Evolutionary conservation across 345 rosid genomes (phyloP).

Genomic region (Abelmoschus esculentus): DNA sequence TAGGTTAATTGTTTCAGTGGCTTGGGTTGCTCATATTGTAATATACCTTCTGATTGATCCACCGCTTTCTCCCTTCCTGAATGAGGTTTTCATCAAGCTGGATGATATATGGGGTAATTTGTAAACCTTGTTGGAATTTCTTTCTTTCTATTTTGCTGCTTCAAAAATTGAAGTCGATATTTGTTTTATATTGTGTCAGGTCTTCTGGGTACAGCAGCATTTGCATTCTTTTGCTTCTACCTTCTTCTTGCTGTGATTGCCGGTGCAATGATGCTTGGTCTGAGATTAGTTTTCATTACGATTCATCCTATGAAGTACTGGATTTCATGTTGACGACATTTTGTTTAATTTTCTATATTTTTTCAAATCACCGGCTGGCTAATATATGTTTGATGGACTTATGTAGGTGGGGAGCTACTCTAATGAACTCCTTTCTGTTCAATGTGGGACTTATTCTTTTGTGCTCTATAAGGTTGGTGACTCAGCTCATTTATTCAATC

Average conservation of each 20-base stretch:
- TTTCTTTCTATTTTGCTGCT: background rate
- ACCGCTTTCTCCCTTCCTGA: conserved; percentile 84
- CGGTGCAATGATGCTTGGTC: conserved; percentile 96
- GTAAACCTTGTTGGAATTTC: background rate
- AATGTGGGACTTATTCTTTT: conserved; percentile 92
- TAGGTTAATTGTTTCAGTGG: conserved; percentile 89
- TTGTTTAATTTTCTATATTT: conserved; percentile 22
- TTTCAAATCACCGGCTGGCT: background rate
- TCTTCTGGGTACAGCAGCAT: conserved; percentile 89
- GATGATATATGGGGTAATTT: conserved; percentile 88
- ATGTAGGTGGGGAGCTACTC: conserved; percentile 97
- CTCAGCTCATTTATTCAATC: background rate
- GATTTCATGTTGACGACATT: conserved; percentile 1
- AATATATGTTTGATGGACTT: conserved; percentile 19
- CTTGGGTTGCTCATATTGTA: conserved; percentile 94
- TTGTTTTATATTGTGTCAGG: conserved; percentile 38
- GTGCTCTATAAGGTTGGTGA: conserved; percentile 75
- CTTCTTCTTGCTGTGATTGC: conserved; percentile 91
- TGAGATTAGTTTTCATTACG: conserved; percentile 79
- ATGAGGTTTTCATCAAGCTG: conserved; percentile 95
- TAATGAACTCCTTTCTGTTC: conserved; percentile 98
- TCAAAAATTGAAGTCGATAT: conserved; percentile 12
- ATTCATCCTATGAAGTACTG: conserved; percentile 97
- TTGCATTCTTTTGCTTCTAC: conserved; percentile 96
- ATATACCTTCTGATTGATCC: conserved; percentile 75